These are phyloP conservation scores for Aspergillus leporis DNA, from an alignment of 495 filamentous ascomycete genomes.

Conservation along the genomic window DNA sequence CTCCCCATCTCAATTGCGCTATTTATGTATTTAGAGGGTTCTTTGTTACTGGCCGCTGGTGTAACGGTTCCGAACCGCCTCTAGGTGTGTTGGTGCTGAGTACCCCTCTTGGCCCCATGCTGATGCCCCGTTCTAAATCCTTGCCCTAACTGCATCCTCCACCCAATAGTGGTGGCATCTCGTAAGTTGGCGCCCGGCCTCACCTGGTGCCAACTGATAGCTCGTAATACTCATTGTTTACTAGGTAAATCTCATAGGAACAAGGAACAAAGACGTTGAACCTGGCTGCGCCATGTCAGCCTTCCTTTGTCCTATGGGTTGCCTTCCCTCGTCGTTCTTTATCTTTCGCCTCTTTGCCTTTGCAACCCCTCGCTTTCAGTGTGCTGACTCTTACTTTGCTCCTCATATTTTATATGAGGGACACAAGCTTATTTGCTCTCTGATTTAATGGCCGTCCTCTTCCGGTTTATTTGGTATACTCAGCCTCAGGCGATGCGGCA, in stretches of 20 bases:
- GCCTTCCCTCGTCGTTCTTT: slow-evolving; percentile 6
- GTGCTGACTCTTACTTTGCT: background rate
- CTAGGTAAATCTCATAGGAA: background rate
- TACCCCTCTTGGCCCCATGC: background rate
- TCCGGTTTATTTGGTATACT: background rate
- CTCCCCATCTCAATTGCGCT: too few relatives aligned
- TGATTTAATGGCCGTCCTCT: background rate
- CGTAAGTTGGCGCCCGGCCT: background rate
- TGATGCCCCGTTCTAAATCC: background rate
- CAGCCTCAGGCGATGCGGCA: background rate
- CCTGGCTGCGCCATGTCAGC: slow-evolving; percentile 27
- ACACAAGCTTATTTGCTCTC: background rate
- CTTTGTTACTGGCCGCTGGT: background rate
- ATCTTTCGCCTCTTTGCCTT: slow-evolving; percentile 20
- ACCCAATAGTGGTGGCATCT: background rate
- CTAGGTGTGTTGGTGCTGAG: background rate
- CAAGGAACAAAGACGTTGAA: background rate
- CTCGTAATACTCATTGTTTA: background rate
- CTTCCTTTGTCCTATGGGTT: slow-evolving; percentile 9
- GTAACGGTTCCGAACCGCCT: background rate
- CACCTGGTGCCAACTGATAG: background rate
- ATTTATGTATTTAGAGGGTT: too few relatives aligned
- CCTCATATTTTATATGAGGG: background rate
- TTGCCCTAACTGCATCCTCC: background rate
- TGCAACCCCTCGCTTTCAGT: slow-evolving; percentile 6